A percentile compares a stretch with the other conserved stretches of the same genome.
Evolutionary conservation across 2,329 filamentous ascomycete genomes (phyloP).

Genomic region (Fusarium verrucosum): DNA sequence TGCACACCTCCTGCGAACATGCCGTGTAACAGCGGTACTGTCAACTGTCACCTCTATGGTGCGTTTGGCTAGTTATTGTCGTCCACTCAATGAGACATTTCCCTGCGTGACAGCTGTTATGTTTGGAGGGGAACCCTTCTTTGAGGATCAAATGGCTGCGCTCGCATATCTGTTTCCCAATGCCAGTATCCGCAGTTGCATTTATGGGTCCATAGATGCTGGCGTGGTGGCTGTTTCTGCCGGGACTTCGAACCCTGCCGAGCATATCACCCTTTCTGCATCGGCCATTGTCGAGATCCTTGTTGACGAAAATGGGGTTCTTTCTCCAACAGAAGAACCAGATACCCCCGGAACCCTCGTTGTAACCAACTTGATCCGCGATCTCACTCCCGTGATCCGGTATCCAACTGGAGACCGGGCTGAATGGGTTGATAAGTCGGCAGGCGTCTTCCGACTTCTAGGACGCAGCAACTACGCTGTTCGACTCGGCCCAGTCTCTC

Average conservation of each 20-base stretch:
- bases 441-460: neutral
- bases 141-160: neutral
- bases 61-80: neutral
- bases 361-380: neutral
- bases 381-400: neutral
- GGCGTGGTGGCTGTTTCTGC: constrained; percentile 4
- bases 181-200: neutral
- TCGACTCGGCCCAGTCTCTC: neutral
- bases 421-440: neutral
- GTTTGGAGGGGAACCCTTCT: constrained; percentile 3
- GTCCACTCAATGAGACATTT: neutral
- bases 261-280: neutral
- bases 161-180: constrained; percentile 1
- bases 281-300: neutral
- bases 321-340: neutral
- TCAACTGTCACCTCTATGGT: neutral
- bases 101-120: neutral
- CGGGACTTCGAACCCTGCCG: neutral
- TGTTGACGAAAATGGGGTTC: neutral
- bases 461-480: neutral
- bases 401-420: constrained; percentile 1
- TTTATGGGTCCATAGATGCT: neutral
- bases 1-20: neutral
- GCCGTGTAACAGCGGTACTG: neutral
- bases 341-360: neutral